A percentile compares a stretch with the other conserved stretches of the same genome.
Conservation (phyloP, 495 filamentous ascomycete genomes). For the Trichoderma erinaceum region DNA sequence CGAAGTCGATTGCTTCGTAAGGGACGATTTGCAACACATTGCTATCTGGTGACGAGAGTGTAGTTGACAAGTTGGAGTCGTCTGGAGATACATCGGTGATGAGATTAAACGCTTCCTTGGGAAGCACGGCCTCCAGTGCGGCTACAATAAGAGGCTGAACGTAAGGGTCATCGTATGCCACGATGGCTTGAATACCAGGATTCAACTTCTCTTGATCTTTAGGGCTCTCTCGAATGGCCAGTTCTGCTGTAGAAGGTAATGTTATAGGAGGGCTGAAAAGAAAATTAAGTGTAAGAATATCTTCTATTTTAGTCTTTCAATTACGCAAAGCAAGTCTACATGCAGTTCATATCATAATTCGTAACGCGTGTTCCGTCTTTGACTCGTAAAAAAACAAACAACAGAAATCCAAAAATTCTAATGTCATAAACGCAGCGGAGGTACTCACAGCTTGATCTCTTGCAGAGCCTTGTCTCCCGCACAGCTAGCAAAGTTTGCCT, state of each 20-base stretch:
- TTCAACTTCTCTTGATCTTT: constrained; percentile 17
- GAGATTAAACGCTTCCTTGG: constrained; percentile 32
- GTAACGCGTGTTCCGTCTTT: neutral
- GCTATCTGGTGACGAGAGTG: constrained; percentile 32
- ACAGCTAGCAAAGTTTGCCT: constrained; percentile 88
- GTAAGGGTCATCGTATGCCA: constrained; percentile 81
- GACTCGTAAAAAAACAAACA: neutral
- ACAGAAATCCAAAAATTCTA: neutral
- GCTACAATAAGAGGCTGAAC: constrained; percentile 74
- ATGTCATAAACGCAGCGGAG: constrained; percentile 12
- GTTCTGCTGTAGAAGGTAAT: neutral
- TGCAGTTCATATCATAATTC: neutral
- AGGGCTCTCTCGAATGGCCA: neutral
- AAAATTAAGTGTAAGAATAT: constrained; percentile 14
- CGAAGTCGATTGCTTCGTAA: constrained; percentile 84
- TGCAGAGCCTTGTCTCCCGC: constrained; percentile 49
- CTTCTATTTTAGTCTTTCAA: constrained; percentile 12
- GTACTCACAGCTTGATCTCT: constrained; percentile 87
- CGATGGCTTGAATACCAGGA: constrained; percentile 57
- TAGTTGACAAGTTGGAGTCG: constrained; percentile 25
- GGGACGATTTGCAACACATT: constrained; percentile 72
- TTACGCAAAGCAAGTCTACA: constrained; percentile 9
- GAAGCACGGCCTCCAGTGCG: constrained; percentile 60
- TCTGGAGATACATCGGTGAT: constrained; percentile 17
- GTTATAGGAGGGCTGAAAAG: neutral